These are phyloP conservation scores for Ogataea hybrid DNA, from an alignment of 1,139 yeast species.

Conservation along the genomic window DNA sequence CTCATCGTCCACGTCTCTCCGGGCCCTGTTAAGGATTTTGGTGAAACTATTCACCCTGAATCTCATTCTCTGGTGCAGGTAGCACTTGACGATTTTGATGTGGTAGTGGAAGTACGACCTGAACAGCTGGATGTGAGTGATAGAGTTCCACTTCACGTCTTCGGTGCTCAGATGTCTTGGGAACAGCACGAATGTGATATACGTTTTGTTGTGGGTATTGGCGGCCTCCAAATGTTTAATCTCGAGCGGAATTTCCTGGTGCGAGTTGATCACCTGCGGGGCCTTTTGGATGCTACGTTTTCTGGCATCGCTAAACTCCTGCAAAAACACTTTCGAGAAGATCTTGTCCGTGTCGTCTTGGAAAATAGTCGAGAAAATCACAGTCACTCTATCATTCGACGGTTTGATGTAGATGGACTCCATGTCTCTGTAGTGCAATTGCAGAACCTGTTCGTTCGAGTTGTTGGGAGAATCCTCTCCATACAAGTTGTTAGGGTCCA, in stretches of 20 bases:
- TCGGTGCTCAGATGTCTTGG: slow-evolving; percentile 72
- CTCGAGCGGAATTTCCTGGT: slow-evolving; percentile 91
- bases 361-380: slow-evolving; percentile 89
- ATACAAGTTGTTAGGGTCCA: slow-evolving; percentile 38
- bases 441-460: slow-evolving; percentile 58
- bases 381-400: slow-evolving; percentile 94
- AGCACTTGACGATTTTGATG: slow-evolving; percentile 96
- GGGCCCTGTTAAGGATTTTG: slow-evolving; percentile 94
- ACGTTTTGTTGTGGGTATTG: slow-evolving; percentile 56
- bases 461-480: slow-evolving; percentile 48
- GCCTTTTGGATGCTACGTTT: slow-evolving; percentile 96
- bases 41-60: slow-evolving; percentile 89
- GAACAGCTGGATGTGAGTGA: slow-evolving; percentile 85
- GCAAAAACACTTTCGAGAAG: slow-evolving; percentile 92
- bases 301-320: slow-evolving; percentile 97
- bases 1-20: slow-evolving; percentile 84
- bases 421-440: slow-evolving; percentile 86
- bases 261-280: slow-evolving; percentile 93
- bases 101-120: slow-evolving; percentile 98
- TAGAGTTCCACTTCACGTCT: slow-evolving; percentile 71
- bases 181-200: slow-evolving; percentile 72
- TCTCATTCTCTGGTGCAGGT: slow-evolving; percentile 98
- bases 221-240: slow-evolving; percentile 44
- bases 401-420: slow-evolving; percentile 92
- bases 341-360: slow-evolving; percentile 96